Percentiles rank a stretch among this genome's conserved stretches.
phyloP scores from a whole-genome alignment of 1,284 basidiomycete species.

The Takashimella koratensis region DNA sequence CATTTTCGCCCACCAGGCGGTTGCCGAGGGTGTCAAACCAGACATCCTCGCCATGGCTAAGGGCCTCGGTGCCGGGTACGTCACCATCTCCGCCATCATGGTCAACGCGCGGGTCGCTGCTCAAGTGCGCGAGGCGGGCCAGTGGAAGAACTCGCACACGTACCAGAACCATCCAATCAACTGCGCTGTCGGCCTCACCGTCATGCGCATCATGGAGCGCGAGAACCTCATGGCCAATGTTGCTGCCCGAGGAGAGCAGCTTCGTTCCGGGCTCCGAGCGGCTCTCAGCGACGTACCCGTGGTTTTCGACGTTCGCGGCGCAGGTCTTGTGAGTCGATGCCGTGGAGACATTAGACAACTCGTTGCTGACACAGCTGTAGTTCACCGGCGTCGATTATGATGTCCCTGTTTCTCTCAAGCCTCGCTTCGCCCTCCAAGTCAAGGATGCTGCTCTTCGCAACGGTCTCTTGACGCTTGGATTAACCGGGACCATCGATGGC shows the following conservation, averaged over 20 bases:
- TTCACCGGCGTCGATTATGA: conserved; percentile 33
- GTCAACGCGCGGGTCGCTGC: conserved; percentile 65
- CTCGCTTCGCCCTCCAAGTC: conserved; percentile 25
- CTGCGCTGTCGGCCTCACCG: conserved; percentile 72
- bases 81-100: conserved; percentile 72
- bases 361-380: not conserved
- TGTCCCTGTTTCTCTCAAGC: conserved; percentile 17
- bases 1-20: conserved; percentile 57
- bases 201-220: conserved; percentile 64
- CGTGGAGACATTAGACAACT: conserved; percentile 73
- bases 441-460: conserved; percentile 27
- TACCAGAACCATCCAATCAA: conserved; percentile 77
- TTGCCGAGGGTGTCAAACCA: conserved; percentile 60
- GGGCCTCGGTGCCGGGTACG: conserved; percentile 82
- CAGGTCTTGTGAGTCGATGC: conserved; percentile 77
- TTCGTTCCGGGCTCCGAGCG: conserved; percentile 16
- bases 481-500: conserved; percentile 29
- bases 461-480: conserved; percentile 23
- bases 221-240: conserved; percentile 56
- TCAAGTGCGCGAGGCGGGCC: conserved; percentile 57
- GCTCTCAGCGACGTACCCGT: conserved; percentile 15
- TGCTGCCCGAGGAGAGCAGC: conserved; percentile 21
- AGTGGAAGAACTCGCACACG: conserved; percentile 68
- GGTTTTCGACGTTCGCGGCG: conserved; percentile 40
- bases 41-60: conserved; percentile 82